Conservation (phyloP, 2,329 filamentous ascomycete genomes). For the Aspergillus quadricinctus region DNA sequence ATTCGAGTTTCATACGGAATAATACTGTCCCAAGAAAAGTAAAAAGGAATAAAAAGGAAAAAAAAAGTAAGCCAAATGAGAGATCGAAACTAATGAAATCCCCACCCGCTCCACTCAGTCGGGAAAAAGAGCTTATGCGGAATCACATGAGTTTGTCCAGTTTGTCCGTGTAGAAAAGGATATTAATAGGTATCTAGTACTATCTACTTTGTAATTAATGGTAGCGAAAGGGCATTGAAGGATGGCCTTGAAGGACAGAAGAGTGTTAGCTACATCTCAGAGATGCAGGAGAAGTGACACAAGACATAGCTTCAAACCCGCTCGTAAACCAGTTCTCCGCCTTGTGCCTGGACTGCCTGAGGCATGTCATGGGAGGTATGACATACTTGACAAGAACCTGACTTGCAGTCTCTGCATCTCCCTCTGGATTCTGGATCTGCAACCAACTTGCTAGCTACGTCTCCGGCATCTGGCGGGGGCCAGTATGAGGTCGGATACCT, state of each 20-base stretch:
- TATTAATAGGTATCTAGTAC: not conserved
- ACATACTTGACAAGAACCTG: not conserved
- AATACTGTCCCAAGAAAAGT: constrained; percentile 13
- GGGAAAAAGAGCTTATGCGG: constrained; percentile 29
- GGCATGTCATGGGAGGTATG: no score
- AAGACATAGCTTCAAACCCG: not conserved
- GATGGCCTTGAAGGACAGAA: not conserved
- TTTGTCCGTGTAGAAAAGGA: not conserved
- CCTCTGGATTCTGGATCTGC: no score
- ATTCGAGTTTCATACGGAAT: constrained; percentile 9
- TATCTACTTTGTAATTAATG: not conserved
- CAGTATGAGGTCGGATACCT: not conserved
- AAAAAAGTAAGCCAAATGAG: constrained; percentile 10
- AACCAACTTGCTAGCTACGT: not conserved
- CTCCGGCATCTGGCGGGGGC: not conserved
- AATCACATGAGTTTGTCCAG: constrained; percentile 10
- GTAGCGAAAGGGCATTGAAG: not conserved
- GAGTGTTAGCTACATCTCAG: not conserved
- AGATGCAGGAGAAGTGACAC: not conserved
- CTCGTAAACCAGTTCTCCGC: not conserved
- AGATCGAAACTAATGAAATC: constrained; percentile 31
- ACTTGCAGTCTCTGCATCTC: no score
- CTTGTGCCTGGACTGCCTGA: no score
- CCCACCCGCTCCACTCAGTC: constrained; percentile 29
- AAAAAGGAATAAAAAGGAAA: no score